Conservation (phyloP, 2,329 filamentous ascomycete genomes). For the Teratosphaeria destructans region DNA sequence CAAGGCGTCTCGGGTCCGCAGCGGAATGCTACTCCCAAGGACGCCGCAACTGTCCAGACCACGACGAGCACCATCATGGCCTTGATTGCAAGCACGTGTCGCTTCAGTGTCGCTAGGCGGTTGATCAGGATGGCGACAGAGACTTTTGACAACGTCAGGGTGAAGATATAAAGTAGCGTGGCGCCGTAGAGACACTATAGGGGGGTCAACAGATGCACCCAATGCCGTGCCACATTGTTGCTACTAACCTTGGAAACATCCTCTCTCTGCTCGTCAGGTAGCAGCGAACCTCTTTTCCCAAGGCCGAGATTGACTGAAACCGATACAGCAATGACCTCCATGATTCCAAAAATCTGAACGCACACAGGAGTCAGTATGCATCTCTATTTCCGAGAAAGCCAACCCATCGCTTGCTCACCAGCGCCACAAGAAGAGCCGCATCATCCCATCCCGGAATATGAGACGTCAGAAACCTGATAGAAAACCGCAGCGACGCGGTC, state of each 20-base stretch:
- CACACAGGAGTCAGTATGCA: neutral
- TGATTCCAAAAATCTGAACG: neutral
- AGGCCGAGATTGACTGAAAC: neutral
- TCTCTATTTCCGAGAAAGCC: neutral
- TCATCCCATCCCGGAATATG: conserved; percentile 2
- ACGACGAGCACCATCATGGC: neutral
- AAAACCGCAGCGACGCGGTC: neutral
- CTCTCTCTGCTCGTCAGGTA: neutral
- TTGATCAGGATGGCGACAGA: neutral
- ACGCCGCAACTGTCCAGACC: neutral
- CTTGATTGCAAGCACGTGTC: neutral
- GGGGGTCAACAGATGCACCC: neutral
- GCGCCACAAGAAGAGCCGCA: neutral
- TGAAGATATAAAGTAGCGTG: neutral
- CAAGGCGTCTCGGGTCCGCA: neutral
- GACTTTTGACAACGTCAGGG: neutral
- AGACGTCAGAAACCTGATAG: neutral
- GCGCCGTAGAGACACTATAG: neutral
- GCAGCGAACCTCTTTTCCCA: neutral
- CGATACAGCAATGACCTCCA: neutral
- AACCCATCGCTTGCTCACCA: neutral
- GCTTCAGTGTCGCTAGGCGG: neutral
- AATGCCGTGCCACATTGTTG: too few species aligned
- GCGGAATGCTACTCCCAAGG: neutral
- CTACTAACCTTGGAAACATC: neutral